Percentiles rank a stretch among this genome's conserved stretches.
These are phyloP conservation scores for Tulasnella calospora DNA, from an alignment of 768 basidiomycete species.

Conservation along the genomic window DNA sequence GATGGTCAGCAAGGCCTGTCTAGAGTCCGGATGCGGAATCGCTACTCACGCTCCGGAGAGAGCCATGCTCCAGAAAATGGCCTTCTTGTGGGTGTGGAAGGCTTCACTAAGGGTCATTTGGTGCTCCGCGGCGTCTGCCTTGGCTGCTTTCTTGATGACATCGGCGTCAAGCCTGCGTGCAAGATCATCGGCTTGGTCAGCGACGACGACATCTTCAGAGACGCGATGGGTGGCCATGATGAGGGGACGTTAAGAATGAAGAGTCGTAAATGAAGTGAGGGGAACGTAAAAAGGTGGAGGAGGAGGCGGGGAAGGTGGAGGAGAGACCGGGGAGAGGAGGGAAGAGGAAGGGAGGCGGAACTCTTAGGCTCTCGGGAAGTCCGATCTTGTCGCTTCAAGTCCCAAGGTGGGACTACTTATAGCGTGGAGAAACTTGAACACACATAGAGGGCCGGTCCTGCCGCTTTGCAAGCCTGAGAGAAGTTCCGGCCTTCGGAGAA, in stretches of 20 bases:
- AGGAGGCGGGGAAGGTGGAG: neutral
- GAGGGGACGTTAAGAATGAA: neutral
- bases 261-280: neutral
- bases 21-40: constrained; percentile 24
- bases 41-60: constrained; percentile 27
- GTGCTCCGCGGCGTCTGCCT: constrained; percentile 35
- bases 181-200: constrained; percentile 30
- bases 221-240: neutral
- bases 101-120: constrained; percentile 37
- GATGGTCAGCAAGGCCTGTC: neutral
- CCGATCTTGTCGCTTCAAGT: neutral
- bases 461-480: neutral
- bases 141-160: constrained; percentile 34
- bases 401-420: neutral
- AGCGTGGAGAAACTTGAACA: neutral
- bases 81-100: constrained; percentile 37
- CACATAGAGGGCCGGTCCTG: neutral
- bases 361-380: constrained; percentile 4
- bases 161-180: constrained; percentile 26
- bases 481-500: constrained; percentile 2
- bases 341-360: neutral
- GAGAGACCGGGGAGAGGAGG: neutral
- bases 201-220: constrained; percentile 20
- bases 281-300: neutral
- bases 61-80: constrained; percentile 36